Evolutionary conservation across 257 asterid species (phyloP).

Genomic region (Apocynum venetum): DNA sequence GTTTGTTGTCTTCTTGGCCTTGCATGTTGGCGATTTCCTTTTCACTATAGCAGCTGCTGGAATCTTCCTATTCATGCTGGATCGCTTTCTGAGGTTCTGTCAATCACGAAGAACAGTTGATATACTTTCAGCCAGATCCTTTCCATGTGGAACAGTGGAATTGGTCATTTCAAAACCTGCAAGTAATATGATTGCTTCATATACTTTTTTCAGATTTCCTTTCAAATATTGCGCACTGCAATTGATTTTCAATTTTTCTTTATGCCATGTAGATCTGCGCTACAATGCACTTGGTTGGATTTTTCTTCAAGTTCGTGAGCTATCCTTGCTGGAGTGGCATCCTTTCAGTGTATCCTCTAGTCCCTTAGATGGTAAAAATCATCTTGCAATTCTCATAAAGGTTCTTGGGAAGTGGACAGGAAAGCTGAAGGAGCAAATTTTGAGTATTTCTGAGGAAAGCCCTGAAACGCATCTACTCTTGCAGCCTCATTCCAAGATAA

Average conservation of each 20-base stretch:
- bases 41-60: constrained; percentile 63
- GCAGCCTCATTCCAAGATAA: constrained; percentile 30
- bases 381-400: constrained; percentile 57
- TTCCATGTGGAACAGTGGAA: constrained; percentile 74
- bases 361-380: constrained; percentile 57
- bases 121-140: constrained; percentile 50
- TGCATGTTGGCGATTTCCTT: constrained; percentile 62
- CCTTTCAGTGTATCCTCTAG: constrained; percentile 79
- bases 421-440: constrained; percentile 37
- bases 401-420: constrained; percentile 66
- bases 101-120: constrained; percentile 61
- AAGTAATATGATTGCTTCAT: constrained; percentile 32
- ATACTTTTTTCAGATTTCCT: background rate
- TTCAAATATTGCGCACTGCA: background rate
- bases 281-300: constrained; percentile 81
- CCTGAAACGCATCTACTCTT: constrained; percentile 23
- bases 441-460: constrained; percentile 24
- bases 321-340: constrained; percentile 80
- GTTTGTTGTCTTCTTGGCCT: constrained; percentile 57
- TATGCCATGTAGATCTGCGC: constrained; percentile 42
- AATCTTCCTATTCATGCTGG: constrained; percentile 71
- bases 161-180: constrained; percentile 66
- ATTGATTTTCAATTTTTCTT: constrained; percentile 1
- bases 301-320: constrained; percentile 60
- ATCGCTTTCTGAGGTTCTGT: constrained; percentile 73